These are phyloP conservation scores for Fusarium concolor DNA, from an alignment of 2,329 filamentous ascomycete genomes.

Conservation along the genomic window DNA sequence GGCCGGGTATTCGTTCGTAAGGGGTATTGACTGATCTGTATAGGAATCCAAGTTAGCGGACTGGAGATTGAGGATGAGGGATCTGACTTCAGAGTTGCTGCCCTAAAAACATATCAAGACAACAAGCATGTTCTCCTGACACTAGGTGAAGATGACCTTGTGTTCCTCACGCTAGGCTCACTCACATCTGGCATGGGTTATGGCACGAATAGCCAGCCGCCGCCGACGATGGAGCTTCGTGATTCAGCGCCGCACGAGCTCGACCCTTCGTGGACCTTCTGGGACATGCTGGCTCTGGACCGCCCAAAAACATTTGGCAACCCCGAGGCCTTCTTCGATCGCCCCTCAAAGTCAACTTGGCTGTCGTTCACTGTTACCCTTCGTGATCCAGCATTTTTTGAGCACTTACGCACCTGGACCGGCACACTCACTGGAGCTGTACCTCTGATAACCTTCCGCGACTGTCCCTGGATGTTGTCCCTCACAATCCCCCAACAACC, in stretches of 20 bases:
- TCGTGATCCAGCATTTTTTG: conserved; percentile 38
- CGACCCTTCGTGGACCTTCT: conserved; percentile 43
- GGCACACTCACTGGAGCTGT: conserved; percentile 40
- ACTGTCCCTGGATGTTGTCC: conserved; percentile 46
- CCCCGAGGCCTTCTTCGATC: conserved; percentile 45
- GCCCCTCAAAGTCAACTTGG: conserved; percentile 45
- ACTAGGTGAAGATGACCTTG: conserved; percentile 29
- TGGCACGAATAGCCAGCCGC: conserved; percentile 38
- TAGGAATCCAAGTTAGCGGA: conserved; percentile 44
- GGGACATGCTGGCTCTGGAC: conserved; percentile 40
- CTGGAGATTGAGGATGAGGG: conserved; percentile 41
- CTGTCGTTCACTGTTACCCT: conserved; percentile 44
- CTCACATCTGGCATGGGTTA: conserved; percentile 46
- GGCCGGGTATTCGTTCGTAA: background rate
- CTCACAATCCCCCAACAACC: conserved; percentile 42
- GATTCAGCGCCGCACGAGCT: conserved; percentile 45
- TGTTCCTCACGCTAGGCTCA: conserved; percentile 41
- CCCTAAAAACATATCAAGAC: conserved; percentile 37
- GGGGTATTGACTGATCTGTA: conserved; percentile 12
- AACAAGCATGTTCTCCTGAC: conserved; percentile 22
- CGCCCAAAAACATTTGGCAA: conserved; percentile 42
- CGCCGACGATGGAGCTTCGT: conserved; percentile 44
- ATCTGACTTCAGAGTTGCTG: conserved; percentile 34
- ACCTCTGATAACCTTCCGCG: conserved; percentile 43
- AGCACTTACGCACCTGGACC: conserved; percentile 41